Conservation (phyloP, 2,329 filamentous ascomycete species). For the Rhinocladiella mackenziei region DNA sequence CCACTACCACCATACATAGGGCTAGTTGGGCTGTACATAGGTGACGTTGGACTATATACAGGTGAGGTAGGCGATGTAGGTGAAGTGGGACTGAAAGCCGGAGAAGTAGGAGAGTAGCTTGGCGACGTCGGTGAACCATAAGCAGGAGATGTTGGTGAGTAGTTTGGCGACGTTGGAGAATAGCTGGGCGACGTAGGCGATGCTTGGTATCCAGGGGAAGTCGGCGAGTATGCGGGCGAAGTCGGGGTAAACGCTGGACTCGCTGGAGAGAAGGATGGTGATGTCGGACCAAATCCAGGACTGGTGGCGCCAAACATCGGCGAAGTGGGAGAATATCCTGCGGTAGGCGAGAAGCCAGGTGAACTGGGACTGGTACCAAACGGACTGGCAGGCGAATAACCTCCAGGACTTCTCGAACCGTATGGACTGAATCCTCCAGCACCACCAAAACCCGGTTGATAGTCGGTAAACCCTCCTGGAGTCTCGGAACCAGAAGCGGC, state of each 20-base stretch:
- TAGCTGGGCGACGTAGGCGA: constrained; percentile 71
- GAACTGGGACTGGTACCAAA: constrained; percentile 70
- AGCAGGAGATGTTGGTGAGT: constrained; percentile 53
- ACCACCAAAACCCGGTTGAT: constrained; percentile 65
- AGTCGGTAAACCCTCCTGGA: constrained; percentile 57
- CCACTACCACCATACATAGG: constrained; percentile 40
- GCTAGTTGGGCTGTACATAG: constrained; percentile 56
- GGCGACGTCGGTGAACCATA: constrained; percentile 37
- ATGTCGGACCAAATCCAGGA: constrained; percentile 51
- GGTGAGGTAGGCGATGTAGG: constrained; percentile 71
- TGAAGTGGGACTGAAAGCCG: constrained; percentile 58
- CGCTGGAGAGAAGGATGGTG: constrained; percentile 52
- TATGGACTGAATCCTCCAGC: constrained; percentile 63
- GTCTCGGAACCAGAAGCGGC: constrained; percentile 62
- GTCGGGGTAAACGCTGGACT: constrained; percentile 65
- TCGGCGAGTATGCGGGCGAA: constrained; percentile 62
- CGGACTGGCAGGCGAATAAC: constrained; percentile 66
- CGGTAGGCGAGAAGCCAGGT: constrained; percentile 61
- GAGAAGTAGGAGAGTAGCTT: constrained; percentile 63
- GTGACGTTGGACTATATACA: constrained; percentile 59
- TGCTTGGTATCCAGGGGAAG: constrained; percentile 59
- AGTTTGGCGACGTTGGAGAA: constrained; percentile 58
- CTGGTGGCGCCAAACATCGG: constrained; percentile 59
- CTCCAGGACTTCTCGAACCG: constrained; percentile 60
- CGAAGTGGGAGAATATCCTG: constrained; percentile 69